These are phyloP conservation scores for Tolypocladium amazonense DNA, from an alignment of 2,329 filamentous ascomycete genomes.

Conservation along the genomic window DNA sequence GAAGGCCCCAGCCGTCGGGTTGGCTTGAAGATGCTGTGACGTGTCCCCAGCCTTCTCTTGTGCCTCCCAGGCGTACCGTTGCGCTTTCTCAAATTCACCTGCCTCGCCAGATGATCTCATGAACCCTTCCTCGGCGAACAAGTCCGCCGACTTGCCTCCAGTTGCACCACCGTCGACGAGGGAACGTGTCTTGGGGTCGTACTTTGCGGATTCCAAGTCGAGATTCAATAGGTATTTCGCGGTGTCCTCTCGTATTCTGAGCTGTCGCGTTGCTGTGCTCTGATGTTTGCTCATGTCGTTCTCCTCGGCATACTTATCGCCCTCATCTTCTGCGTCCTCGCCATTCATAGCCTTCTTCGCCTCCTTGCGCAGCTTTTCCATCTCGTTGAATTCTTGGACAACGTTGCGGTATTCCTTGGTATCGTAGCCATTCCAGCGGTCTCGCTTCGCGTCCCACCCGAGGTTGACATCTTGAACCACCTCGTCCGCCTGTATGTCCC, in stretches of 20 bases:
- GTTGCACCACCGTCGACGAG: slow-evolving; percentile 81
- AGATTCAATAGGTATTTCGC: slow-evolving; percentile 94
- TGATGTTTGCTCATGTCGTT: slow-evolving; percentile 95
- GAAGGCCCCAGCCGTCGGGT: slow-evolving; percentile 86
- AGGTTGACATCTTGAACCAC: slow-evolving; percentile 73
- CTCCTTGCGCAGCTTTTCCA: slow-evolving; percentile 63
- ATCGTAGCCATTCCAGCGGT: slow-evolving; percentile 98
- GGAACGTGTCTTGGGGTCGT: slow-evolving; percentile 89
- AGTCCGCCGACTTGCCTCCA: slow-evolving; percentile 65
- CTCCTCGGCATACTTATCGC: slow-evolving; percentile 81
- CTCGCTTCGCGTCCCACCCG: slow-evolving; percentile 94
- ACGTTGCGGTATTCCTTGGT: slow-evolving; percentile 73
- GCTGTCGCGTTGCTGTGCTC: slow-evolving; percentile 78
- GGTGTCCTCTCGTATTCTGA: slow-evolving; percentile 90
- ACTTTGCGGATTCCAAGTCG: slow-evolving; percentile 91
- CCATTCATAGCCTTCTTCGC: slow-evolving; percentile 30
- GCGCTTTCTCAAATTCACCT: slow-evolving; percentile 81
- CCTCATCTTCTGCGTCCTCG: slow-evolving; percentile 43
- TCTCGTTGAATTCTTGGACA: slow-evolving; percentile 79
- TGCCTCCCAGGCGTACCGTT: slow-evolving; percentile 88
- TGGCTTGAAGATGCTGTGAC: slow-evolving; percentile 83
- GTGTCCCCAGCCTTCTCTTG: slow-evolving; percentile 75
- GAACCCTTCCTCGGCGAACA: slow-evolving; percentile 91
- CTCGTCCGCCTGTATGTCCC: slow-evolving; percentile 89
- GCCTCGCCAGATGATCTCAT: slow-evolving; percentile 83